Percentiles rank a stretch among this genome's conserved stretches.
phyloP scores from a whole-genome alignment of 768 basidiomycete species.

The Tricholoma furcatifolium region DNA sequence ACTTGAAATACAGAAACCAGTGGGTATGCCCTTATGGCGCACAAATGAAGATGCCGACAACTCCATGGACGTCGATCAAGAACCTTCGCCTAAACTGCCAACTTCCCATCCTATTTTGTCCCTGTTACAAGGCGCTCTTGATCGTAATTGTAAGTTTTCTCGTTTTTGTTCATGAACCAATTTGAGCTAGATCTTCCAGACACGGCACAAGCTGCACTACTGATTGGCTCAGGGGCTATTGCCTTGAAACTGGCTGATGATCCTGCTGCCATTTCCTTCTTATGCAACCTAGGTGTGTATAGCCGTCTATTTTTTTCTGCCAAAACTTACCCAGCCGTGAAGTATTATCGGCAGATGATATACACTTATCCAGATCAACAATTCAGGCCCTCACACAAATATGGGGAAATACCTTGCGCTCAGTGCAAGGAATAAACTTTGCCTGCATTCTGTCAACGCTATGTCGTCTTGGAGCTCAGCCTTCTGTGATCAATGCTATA shows the following conservation, averaged over 20 bases:
- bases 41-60: conserved; percentile 8
- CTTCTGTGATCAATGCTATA: conserved; percentile 29
- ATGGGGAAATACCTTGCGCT: conserved; percentile 22
- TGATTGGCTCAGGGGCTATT: conserved; percentile 45
- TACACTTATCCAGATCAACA: conserved; percentile 23
- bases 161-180: neutral
- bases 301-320: neutral
- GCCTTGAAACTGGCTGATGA: conserved; percentile 27
- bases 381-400: conserved; percentile 32
- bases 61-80: conserved; percentile 14
- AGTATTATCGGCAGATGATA: conserved; percentile 28
- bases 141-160: conserved; percentile 31
- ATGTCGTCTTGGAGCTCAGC: conserved; percentile 43
- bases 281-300: conserved; percentile 41
- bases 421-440: conserved; percentile 30
- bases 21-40: conserved; percentile 32
- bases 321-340: conserved; percentile 6
- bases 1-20: conserved; percentile 21
- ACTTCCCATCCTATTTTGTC: conserved; percentile 21
- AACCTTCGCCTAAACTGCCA: conserved; percentile 10
- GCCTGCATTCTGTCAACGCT: conserved; percentile 35
- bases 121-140: conserved; percentile 30
- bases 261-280: conserved; percentile 31
- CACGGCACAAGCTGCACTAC: conserved; percentile 29
- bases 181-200: conserved; percentile 32